These are phyloP conservation scores for Eleusine coracana DNA, from an alignment of 176 grass and related monocot species.

Conservation along the genomic window DNA sequence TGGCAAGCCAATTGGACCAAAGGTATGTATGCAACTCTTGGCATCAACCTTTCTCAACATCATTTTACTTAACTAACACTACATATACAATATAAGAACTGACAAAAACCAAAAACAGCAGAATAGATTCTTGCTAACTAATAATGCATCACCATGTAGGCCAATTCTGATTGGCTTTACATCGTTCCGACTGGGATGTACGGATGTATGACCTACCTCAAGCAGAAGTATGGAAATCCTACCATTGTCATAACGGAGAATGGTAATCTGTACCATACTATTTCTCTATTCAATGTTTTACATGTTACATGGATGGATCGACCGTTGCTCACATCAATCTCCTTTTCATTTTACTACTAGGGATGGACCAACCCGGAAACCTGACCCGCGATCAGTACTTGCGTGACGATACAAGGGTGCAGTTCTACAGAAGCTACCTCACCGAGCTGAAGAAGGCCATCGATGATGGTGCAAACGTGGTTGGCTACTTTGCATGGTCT, in stretches of 20 bases:
- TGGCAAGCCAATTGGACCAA: constrained; percentile 74
- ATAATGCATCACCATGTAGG: constrained; percentile 41
- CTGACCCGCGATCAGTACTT: constrained; percentile 52
- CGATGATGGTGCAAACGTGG: constrained; percentile 54
- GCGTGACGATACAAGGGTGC: constrained; percentile 41
- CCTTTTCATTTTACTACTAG: constrained; percentile 27
- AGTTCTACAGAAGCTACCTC: constrained; percentile 60
- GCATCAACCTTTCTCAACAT: neutral
- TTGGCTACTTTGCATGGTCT: constrained; percentile 73
- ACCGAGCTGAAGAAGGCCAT: constrained; percentile 57
- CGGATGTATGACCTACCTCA: constrained; percentile 83
- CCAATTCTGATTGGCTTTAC: constrained; percentile 86
- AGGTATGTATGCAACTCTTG: constrained; percentile 38
- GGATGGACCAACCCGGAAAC: constrained; percentile 71
- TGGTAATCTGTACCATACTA: constrained; percentile 44
- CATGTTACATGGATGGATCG: neutral
- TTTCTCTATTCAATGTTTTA: neutral
- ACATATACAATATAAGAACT: neutral
- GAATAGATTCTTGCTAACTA: neutral
- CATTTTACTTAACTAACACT: neutral
- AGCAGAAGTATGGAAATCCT: constrained; percentile 71
- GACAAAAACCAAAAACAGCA: neutral
- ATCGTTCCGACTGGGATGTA: constrained; percentile 81
- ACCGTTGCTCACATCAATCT: too few relatives aligned
- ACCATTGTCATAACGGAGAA: constrained; percentile 72